Percentiles rank a stretch among this genome's conserved stretches.
Conservation (phyloP, 2,329 filamentous ascomycete species). For the Fusarium sp. region DNA sequence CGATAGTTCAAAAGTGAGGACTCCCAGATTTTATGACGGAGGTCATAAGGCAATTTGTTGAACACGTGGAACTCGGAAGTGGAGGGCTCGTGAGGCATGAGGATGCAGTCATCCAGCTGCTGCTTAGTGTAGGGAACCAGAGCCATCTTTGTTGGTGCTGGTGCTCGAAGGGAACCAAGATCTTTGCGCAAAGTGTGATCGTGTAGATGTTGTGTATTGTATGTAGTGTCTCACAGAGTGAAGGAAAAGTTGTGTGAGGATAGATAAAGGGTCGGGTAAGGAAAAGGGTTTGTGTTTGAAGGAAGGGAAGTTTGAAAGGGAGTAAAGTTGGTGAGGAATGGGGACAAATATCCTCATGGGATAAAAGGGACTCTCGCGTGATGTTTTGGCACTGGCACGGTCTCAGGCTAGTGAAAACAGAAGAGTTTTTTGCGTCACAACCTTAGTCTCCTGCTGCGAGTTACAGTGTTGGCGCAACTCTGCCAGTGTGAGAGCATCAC, state of each 20-base stretch:
- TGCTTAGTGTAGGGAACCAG: too few relatives aligned
- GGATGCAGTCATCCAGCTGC: background rate
- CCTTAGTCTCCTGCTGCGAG: background rate
- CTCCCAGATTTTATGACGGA: background rate
- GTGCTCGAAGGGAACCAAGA: background rate
- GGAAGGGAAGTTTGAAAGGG: background rate
- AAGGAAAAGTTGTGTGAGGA: background rate
- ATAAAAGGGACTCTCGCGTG: background rate
- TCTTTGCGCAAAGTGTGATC: background rate
- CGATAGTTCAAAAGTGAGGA: background rate
- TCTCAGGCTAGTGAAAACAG: background rate
- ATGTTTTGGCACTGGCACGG: background rate
- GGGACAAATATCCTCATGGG: too few relatives aligned
- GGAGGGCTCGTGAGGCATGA: background rate
- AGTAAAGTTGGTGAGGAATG: background rate
- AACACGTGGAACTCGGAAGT: background rate
- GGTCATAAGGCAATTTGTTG: background rate
- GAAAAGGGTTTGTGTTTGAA: too few relatives aligned
- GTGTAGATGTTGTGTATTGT: background rate
- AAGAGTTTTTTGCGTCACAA: background rate
- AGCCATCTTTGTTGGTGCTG: background rate
- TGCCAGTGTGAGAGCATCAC: background rate
- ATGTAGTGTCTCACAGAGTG: fast-evolving
- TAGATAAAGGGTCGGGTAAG: too few relatives aligned
- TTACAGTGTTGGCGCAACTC: background rate